Conservation (phyloP, 1,139 yeast genomes). For the Saccharomyces hybrid region DNA sequence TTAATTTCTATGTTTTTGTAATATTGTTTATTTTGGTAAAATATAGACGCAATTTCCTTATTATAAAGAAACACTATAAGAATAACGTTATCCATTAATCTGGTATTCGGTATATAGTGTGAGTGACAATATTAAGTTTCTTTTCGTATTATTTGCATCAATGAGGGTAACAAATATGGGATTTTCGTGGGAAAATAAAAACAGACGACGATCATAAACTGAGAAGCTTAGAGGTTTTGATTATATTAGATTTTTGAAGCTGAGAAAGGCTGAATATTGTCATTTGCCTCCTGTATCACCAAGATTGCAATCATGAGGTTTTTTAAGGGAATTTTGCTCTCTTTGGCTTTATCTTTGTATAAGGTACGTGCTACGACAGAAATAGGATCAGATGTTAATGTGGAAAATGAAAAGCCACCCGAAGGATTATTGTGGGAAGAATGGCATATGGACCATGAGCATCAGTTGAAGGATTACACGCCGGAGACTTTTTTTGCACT, state of each 20-base stretch:
- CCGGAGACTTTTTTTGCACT: conserved; percentile 70
- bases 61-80: neutral
- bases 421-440: conserved; percentile 59
- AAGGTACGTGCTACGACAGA: neutral
- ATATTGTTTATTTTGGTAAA: conserved; percentile 3
- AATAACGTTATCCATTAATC: too few relatives aligned
- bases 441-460: conserved; percentile 91
- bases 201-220: too few relatives aligned
- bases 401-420: conserved; percentile 38
- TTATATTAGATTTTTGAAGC: neutral
- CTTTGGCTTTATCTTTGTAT: conserved; percentile 1
- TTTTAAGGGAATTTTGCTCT: neutral
- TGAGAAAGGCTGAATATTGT: neutral
- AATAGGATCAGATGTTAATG: conserved; percentile 15
- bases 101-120: too few relatives aligned
- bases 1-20: conserved; percentile 10
- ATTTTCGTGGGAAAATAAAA: too few relatives aligned
- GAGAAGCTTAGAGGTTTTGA: too few relatives aligned
- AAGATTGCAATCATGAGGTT: neutral
- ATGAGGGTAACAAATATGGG: too few relatives aligned
- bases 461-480: conserved; percentile 65
- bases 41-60: neutral
- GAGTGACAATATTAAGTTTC: too few relatives aligned
- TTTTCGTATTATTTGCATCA: too few relatives aligned
- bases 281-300: neutral